These are phyloP conservation scores for Candida insectalens DNA, from an alignment of 805 yeast species.

Conservation along the genomic window DNA sequence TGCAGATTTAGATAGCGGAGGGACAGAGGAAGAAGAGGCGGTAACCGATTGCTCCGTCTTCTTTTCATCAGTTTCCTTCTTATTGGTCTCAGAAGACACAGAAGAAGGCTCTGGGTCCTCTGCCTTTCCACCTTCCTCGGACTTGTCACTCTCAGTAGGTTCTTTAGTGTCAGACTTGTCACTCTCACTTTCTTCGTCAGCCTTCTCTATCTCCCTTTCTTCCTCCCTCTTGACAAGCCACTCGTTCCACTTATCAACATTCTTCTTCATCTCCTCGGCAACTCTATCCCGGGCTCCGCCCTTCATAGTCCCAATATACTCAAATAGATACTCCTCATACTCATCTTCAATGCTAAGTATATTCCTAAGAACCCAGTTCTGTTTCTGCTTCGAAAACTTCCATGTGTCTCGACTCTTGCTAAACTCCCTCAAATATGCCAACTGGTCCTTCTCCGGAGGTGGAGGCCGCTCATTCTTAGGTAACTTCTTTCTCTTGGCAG, in stretches of 20 bases:
- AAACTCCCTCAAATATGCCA: conserved; percentile 52
- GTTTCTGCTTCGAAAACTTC: conserved; percentile 84
- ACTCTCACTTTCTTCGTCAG: conserved; percentile 11
- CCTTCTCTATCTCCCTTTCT: conserved; percentile 26
- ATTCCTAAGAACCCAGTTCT: conserved; percentile 73
- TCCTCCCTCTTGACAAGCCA: conserved; percentile 32
- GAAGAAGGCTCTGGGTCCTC: conserved; percentile 2
- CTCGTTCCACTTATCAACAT: conserved; percentile 48
- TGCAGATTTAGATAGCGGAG: no score
- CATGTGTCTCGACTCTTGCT: conserved; percentile 47
- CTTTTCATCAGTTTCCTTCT: not conserved
- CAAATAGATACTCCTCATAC: conserved; percentile 40
- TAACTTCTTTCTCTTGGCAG: conserved; percentile 59
- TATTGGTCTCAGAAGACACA: no score
- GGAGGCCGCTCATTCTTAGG: conserved; percentile 62
- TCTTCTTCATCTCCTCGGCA: conserved; percentile 35
- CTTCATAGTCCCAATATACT: conserved; percentile 51
- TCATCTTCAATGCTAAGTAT: conserved; percentile 39
- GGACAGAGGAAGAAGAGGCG: conserved; percentile 7
- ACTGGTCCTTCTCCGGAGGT: conserved; percentile 72
- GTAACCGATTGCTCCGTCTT: not conserved
- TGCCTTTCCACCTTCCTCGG: no score
- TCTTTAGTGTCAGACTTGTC: conserved; percentile 10
- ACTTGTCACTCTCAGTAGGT: conserved; percentile 7
- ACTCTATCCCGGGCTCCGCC: conserved; percentile 62